phyloP scores from a whole-genome alignment of 352 stramenopile genomes.

The Pythium volutum region DNA sequence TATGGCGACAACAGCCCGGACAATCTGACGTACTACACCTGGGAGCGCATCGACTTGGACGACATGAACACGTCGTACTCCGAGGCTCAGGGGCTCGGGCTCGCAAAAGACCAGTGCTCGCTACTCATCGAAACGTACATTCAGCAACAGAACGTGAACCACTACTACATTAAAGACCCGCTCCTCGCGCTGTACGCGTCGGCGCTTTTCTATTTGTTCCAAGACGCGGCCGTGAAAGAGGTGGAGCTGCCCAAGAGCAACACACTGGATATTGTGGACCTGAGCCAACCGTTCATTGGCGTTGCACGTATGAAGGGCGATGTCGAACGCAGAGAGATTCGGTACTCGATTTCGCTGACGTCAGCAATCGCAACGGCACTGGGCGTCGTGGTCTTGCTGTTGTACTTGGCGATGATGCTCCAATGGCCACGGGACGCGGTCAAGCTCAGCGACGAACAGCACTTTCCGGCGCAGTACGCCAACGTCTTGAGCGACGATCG shows the following conservation, averaged over 20 bases:
- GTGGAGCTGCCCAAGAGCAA: neutral
- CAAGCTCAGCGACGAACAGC: constrained; percentile 21
- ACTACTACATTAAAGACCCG: constrained; percentile 42
- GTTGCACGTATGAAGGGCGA: constrained; percentile 33
- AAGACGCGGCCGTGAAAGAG: constrained; percentile 34
- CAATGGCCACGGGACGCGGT: constrained; percentile 33
- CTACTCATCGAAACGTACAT: constrained; percentile 45
- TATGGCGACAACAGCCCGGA: neutral
- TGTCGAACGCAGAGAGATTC: constrained; percentile 42
- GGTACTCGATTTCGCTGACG: constrained; percentile 37
- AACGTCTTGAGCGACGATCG: constrained; percentile 35
- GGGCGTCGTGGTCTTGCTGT: constrained; percentile 30
- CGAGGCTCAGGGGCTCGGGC: neutral
- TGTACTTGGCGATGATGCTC: constrained; percentile 30
- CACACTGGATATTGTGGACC: neutral
- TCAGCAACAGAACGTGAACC: constrained; percentile 37
- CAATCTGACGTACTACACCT: constrained; percentile 9
- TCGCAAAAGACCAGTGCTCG: constrained; percentile 24
- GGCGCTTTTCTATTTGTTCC: constrained; percentile 50
- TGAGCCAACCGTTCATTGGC: constrained; percentile 20
- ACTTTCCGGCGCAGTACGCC: constrained; percentile 32
- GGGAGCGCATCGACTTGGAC: constrained; percentile 15
- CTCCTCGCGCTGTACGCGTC: constrained; percentile 46
- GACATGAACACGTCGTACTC: constrained; percentile 7
- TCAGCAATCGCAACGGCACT: constrained; percentile 41